Conservation (phyloP, 306 rosid genomes). For the Rubus idaeus region DNA sequence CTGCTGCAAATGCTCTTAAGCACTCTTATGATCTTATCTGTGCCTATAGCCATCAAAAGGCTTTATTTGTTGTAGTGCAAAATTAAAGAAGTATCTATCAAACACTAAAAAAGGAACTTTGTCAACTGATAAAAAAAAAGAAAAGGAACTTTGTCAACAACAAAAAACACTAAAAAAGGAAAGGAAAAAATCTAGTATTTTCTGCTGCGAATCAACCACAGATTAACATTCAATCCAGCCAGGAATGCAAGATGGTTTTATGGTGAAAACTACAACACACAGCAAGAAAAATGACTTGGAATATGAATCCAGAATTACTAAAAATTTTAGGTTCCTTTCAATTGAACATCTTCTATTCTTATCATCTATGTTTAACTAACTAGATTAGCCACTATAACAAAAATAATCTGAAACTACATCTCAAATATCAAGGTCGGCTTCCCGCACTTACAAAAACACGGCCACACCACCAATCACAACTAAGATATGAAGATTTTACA, state of each 20-base stretch:
- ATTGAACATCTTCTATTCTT: constrained; percentile 52
- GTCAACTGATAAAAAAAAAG: no score
- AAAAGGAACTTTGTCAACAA: no score
- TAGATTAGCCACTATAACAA: constrained; percentile 62
- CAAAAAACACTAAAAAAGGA: no score
- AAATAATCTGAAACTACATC: constrained; percentile 74
- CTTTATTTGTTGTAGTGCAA: no score
- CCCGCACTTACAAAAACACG: constrained; percentile 83
- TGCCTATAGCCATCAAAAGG: no score
- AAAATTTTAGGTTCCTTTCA: constrained; percentile 45
- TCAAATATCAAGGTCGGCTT: constrained; percentile 76
- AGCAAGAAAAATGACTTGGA: constrained; percentile 17
- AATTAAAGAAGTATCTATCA: no score
- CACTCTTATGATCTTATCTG: no score
- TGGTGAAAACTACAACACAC: neutral
- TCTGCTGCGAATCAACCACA: neutral
- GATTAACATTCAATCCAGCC: neutral
- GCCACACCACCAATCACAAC: constrained; percentile 75
- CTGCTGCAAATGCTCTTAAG: no score
- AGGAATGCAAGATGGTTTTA: neutral
- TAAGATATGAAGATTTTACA: constrained; percentile 50
- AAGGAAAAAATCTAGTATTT: no score
- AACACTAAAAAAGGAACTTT: no score
- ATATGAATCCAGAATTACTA: constrained; percentile 45
- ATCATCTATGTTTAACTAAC: constrained; percentile 55